Conservation (phyloP, 2,329 filamentous ascomycete species). For the Thermoascus crustaceus region DNA sequence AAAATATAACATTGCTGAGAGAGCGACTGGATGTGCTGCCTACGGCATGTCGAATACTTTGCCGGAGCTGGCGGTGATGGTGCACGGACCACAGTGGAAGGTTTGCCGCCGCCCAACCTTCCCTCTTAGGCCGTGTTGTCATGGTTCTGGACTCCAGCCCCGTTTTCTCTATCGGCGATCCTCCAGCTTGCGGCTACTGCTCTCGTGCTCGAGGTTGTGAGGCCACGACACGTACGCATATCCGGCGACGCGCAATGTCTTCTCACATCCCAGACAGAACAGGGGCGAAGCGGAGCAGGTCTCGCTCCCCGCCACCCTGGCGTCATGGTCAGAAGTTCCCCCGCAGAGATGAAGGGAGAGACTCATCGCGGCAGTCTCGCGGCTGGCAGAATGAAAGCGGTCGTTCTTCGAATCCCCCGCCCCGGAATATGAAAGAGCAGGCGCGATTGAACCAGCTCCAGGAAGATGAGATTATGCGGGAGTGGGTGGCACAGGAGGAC, state of each 20-base stretch:
- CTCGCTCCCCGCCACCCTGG: slow-evolving; percentile 35
- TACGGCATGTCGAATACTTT: slow-evolving; percentile 3
- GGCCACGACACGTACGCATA: too few relatives aligned
- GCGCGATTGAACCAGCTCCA: slow-evolving; percentile 49
- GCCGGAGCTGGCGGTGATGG: not conserved
- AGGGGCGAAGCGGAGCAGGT: slow-evolving; percentile 33
- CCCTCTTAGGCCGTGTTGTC: slow-evolving; percentile 7
- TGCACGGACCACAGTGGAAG: slow-evolving; percentile 14
- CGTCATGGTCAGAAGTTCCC: slow-evolving; percentile 29
- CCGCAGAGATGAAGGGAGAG: slow-evolving; percentile 26
- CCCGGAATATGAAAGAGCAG: slow-evolving; percentile 36
- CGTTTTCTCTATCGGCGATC: not conserved
- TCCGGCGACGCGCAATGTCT: slow-evolving; percentile 20
- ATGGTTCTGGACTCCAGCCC: not conserved
- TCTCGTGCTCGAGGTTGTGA: not conserved
- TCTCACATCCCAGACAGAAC: slow-evolving; percentile 23
- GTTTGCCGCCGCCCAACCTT: slow-evolving; percentile 19
- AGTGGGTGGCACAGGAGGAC: slow-evolving; percentile 92
- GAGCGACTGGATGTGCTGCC: too few relatives aligned
- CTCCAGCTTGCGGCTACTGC: not conserved
- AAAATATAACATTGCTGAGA: slow-evolving; percentile 1
- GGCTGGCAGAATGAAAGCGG: slow-evolving; percentile 16
- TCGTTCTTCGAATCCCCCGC: slow-evolving; percentile 15
- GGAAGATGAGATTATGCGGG: slow-evolving; percentile 67
- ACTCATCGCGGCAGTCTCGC: slow-evolving; percentile 15